phyloP scores from a whole-genome alignment of 306 rosid genomes.

The Amphicarpaea edgeworthii region DNA sequence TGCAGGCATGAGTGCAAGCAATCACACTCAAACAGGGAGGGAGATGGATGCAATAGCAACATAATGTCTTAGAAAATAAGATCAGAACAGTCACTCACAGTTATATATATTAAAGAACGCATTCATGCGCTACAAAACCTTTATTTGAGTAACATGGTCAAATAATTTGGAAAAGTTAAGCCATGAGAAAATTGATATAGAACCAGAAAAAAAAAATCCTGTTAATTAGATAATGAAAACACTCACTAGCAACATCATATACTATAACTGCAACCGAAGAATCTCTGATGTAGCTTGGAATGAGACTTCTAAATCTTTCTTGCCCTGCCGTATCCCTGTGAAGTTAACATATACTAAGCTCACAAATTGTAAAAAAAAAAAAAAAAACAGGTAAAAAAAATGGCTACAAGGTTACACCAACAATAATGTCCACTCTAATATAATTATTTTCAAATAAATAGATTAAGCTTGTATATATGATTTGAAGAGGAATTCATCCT shows the following conservation, averaged over 20 bases:
- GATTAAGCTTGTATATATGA: constrained; percentile 18
- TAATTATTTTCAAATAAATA: constrained; percentile 8
- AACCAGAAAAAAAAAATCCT: neutral
- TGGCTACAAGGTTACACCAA: neutral
- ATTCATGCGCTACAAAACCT: constrained; percentile 18
- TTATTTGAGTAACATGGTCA: constrained; percentile 2
- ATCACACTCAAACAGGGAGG: neutral
- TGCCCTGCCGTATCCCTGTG: constrained; percentile 99
- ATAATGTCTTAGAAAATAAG: neutral
- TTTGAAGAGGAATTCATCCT: constrained; percentile 46
- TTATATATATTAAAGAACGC: neutral
- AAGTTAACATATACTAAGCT: constrained; percentile 28
- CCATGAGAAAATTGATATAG: constrained; percentile 5
- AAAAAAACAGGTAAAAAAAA: neutral
- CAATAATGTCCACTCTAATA: neutral
- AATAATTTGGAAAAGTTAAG: constrained; percentile 1
- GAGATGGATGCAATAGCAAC: constrained; percentile 20
- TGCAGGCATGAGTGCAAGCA: constrained; percentile 7
- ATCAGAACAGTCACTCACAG: constrained; percentile 25
- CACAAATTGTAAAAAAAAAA: constrained; percentile 36
- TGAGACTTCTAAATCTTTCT: constrained; percentile 98
- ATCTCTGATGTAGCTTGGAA: constrained; percentile 99
- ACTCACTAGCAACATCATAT: constrained; percentile 94
- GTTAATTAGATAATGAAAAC: constrained; percentile 22
- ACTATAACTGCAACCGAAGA: constrained; percentile 96